Percentiles rank a stretch among this genome's conserved stretches.
phyloP scores from a whole-genome alignment of 164 flowering plant species.

The Paratinospora sagittata region DNA sequence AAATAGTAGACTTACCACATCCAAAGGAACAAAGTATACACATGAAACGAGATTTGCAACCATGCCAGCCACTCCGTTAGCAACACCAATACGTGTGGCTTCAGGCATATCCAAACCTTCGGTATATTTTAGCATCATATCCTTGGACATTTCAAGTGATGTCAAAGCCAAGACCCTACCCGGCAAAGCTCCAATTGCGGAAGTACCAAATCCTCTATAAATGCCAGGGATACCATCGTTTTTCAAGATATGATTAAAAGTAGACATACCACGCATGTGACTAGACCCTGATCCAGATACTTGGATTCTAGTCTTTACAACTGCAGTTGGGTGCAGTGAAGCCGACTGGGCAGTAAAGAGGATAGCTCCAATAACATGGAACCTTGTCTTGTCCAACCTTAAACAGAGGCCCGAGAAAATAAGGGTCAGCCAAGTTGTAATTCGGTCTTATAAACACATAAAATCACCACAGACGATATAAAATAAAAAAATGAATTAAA shows the following conservation, averaged over 20 bases:
- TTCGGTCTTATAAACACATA: neutral
- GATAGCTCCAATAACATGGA: conserved; percentile 68
- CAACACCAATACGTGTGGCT: conserved; percentile 62
- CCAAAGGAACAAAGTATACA: conserved; percentile 68
- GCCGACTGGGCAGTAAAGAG: conserved; percentile 64
- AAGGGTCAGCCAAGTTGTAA: neutral
- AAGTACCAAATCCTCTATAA: conserved; percentile 77
- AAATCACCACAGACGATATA: neutral
- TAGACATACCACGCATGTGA: conserved; percentile 42
- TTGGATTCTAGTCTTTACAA: conserved; percentile 85
- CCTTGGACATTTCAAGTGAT: conserved; percentile 71
- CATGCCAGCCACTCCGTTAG: conserved; percentile 82
- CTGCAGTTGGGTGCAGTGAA: conserved; percentile 58
- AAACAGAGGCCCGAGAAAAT: neutral
- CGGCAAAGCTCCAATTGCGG: conserved; percentile 69
- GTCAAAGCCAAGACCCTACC: conserved; percentile 63
- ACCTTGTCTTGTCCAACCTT: conserved; percentile 84
- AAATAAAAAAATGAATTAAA: neutral
- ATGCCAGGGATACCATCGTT: conserved; percentile 66
- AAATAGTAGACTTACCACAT: conserved; percentile 53
- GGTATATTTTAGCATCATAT: conserved; percentile 45
- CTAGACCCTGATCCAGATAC: conserved; percentile 47
- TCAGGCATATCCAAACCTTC: conserved; percentile 48
- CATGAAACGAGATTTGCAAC: conserved; percentile 53
- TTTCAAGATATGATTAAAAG: conserved; percentile 42